These are phyloP conservation scores for Biscutella laevigata DNA, from an alignment of 441 rosid species.

Conservation along the genomic window DNA sequence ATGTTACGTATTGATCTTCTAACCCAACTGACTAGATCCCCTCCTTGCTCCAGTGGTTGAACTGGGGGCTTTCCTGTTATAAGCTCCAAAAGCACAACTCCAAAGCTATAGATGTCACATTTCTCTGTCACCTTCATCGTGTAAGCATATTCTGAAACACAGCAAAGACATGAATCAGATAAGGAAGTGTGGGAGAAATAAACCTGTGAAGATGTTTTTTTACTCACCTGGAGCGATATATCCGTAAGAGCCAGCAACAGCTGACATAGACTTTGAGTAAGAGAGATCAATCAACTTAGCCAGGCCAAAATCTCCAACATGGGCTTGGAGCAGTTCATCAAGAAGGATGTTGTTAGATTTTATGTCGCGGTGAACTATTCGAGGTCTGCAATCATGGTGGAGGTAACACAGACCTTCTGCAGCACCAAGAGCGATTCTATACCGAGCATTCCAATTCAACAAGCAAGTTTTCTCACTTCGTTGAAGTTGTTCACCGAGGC, in stretches of 20 bases:
- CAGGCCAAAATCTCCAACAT: constrained; percentile 57
- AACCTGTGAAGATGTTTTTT: not conserved
- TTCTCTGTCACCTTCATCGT: constrained; percentile 62
- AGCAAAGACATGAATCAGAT: constrained; percentile 1
- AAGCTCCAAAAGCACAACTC: too few species aligned
- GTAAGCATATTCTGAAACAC: constrained; percentile 49
- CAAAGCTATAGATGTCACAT: constrained; percentile 52
- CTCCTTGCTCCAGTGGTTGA: constrained; percentile 52
- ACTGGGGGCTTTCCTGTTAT: constrained; percentile 52
- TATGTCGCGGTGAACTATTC: constrained; percentile 48
- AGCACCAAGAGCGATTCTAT: constrained; percentile 44
- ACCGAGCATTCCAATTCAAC: constrained; percentile 43
- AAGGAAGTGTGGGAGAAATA: not conserved
- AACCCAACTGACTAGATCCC: constrained; percentile 45
- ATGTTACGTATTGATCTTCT: constrained; percentile 37
- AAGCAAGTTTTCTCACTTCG: constrained; percentile 20
- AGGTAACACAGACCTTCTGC: constrained; percentile 55
- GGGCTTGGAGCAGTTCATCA: constrained; percentile 47
- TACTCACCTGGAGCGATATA: constrained; percentile 53
- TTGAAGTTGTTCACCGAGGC: constrained; percentile 50
- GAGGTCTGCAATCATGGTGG: constrained; percentile 50
- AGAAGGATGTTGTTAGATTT: constrained; percentile 52
- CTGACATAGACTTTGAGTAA: constrained; percentile 51
- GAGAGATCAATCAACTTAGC: constrained; percentile 50
- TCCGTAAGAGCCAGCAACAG: constrained; percentile 57